phyloP scores from a whole-genome alignment of 768 basidiomycete species.

The Leccinum subtestaceum region DNA sequence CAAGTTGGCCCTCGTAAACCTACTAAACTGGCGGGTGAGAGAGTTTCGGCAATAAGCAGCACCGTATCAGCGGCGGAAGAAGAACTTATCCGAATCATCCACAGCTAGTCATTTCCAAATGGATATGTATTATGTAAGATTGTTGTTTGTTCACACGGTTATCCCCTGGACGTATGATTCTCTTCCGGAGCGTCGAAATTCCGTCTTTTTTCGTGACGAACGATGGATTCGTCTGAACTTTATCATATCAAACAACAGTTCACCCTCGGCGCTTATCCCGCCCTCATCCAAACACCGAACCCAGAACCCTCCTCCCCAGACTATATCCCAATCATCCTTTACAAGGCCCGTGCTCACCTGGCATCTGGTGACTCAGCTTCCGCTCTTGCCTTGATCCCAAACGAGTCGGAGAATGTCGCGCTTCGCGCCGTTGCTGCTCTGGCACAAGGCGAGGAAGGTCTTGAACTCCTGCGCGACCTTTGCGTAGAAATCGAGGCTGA shows the following conservation, averaged over 20 bases:
- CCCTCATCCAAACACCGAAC: slow-evolving; percentile 51
- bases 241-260: slow-evolving; percentile 77
- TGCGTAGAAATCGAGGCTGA: slow-evolving; percentile 84
- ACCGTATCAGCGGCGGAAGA: neutral
- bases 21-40: neutral
- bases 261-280: slow-evolving; percentile 69
- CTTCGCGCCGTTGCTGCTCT: slow-evolving; percentile 70
- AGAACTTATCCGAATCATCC: no score
- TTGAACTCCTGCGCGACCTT: slow-evolving; percentile 84
- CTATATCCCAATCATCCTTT: slow-evolving; percentile 63
- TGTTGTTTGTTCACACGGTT: no score
- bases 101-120: neutral
- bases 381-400: slow-evolving; percentile 55
- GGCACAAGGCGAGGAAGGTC: slow-evolving; percentile 57
- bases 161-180: neutral
- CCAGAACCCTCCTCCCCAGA: slow-evolving; percentile 64
- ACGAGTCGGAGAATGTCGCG: slow-evolving; percentile 59
- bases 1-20: no score
- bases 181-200: neutral
- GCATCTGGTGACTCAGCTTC: slow-evolving; percentile 60
- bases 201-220: slow-evolving; percentile 15
- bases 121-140: neutral
- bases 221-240: slow-evolving; percentile 58
- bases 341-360: slow-evolving; percentile 75
- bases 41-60: neutral